Percentiles rank a stretch among this genome's conserved stretches.
Conservation (phyloP, 2,329 filamentous ascomycete species). For the Cladophialophora chaetospira region DNA sequence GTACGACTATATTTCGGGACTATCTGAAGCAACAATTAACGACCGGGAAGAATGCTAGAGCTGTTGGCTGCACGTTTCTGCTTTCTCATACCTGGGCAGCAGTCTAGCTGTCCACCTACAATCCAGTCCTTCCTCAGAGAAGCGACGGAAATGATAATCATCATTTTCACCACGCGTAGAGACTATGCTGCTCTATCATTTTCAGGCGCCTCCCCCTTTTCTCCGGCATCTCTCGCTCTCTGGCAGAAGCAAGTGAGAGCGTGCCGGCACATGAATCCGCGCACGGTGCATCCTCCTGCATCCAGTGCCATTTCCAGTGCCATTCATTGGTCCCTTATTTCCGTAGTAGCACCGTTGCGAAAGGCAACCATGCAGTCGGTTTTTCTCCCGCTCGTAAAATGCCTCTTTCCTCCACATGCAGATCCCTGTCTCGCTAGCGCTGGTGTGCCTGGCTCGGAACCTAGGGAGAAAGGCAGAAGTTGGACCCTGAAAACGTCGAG, state of each 20-base stretch:
- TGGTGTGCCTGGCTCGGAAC: too few relatives aligned
- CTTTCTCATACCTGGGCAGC: neutral
- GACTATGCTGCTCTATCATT: neutral
- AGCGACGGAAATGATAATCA: slow-evolving; percentile 5
- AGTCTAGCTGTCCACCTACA: neutral
- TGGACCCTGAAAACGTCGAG: too few relatives aligned
- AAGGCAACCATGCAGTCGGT: neutral
- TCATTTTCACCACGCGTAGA: slow-evolving; percentile 10
- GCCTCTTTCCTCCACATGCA: neutral
- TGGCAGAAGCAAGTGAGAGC: neutral
- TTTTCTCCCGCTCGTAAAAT: neutral
- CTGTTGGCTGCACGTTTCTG: neutral
- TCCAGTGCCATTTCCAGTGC: too few relatives aligned
- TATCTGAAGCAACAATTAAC: neutral
- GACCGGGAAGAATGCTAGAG: neutral
- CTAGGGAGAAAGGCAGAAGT: too few relatives aligned
- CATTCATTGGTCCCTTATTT: neutral
- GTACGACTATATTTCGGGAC: slow-evolving; percentile 10
- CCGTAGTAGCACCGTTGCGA: neutral
- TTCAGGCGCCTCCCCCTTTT: neutral
- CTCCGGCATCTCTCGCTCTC: neutral
- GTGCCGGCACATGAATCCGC: neutral
- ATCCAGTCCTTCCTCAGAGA: slow-evolving; percentile 6
- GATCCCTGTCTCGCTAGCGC: neutral
- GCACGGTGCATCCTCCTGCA: neutral